Evolutionary conservation across 768 basidiomycete genomes (phyloP).

Genomic region (Phlebiopsis gigantea): DNA sequence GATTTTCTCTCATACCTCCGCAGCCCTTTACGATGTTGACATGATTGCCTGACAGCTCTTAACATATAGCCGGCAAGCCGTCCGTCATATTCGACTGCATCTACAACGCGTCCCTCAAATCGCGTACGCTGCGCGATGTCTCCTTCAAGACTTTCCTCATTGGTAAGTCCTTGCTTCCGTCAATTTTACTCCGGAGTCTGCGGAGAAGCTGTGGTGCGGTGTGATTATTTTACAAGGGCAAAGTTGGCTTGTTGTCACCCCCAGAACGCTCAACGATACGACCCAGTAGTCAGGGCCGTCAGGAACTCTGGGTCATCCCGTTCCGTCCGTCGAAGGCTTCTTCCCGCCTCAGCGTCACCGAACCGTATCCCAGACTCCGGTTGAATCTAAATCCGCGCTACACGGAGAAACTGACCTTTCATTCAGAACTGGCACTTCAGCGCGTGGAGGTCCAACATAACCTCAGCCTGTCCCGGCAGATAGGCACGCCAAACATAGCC

Average conservation of each 20-base stretch:
- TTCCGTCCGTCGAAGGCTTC: background rate
- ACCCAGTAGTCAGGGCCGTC: background rate
- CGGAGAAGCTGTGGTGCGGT: too few species aligned
- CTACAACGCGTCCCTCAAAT: conserved; percentile 53
- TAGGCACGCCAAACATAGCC: conserved; percentile 70
- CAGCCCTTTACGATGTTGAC: background rate
- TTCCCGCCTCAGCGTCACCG: background rate
- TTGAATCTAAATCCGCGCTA: too few species aligned
- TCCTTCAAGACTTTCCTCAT: conserved; percentile 67
- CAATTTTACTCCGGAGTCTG: background rate
- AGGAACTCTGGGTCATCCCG: background rate
- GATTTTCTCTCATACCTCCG: too few species aligned
- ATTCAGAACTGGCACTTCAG: conserved; percentile 61
- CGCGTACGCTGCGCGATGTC: conserved; percentile 51
- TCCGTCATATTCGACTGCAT: conserved; percentile 73
- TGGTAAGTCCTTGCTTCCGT: conserved; percentile 36
- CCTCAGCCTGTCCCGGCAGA: conserved; percentile 59
- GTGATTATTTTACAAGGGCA: too few species aligned
- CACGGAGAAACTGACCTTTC: background rate
- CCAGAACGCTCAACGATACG: background rate
- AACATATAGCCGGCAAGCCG: conserved; percentile 54
- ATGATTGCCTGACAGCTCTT: conserved; percentile 8
- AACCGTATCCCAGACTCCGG: background rate
- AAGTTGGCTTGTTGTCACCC: background rate
- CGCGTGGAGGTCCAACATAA: conserved; percentile 58